Percentiles rank a stretch among this genome's conserved stretches.
Evolutionary conservation across 2,329 filamentous ascomycete genomes (phyloP).

Genomic region (Colletotrichum agaves): DNA sequence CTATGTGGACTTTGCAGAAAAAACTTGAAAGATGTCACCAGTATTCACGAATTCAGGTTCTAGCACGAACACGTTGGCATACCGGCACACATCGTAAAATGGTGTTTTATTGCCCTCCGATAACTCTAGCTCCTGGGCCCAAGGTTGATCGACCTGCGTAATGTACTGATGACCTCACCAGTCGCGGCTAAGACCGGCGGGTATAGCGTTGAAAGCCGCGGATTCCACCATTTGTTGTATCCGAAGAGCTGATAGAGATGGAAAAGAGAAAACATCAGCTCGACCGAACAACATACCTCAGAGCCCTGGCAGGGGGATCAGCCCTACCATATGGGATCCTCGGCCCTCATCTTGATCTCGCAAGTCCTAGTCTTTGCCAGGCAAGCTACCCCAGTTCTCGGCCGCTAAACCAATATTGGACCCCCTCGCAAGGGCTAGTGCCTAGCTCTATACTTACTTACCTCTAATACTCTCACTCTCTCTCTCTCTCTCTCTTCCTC

Average conservation of each 20-base stretch:
- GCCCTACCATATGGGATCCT: too few relatives aligned
- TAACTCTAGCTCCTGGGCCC: slow-evolving; percentile 50
- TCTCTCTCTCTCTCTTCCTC: too few relatives aligned
- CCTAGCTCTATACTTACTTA: too few relatives aligned
- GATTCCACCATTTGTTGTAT: slow-evolving; percentile 54
- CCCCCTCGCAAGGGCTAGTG: too few relatives aligned
- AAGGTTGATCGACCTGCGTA: slow-evolving; percentile 63
- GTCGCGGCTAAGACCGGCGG: slow-evolving; percentile 60
- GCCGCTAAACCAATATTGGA: too few relatives aligned
- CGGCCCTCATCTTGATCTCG: too few relatives aligned
- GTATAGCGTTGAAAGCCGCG: slow-evolving; percentile 65
- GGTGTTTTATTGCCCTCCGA: slow-evolving; percentile 43
- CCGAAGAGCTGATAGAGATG: slow-evolving; percentile 49
- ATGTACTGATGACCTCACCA: slow-evolving; percentile 69
- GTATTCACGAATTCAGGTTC: slow-evolving; percentile 56
- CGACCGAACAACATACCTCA: too few relatives aligned
- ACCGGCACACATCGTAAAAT: slow-evolving; percentile 51
- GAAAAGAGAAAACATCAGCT: slow-evolving; percentile 46
- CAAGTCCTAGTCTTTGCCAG: too few relatives aligned
- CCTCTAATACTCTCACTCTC: too few relatives aligned
- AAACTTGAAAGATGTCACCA: not conserved
- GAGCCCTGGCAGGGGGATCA: too few relatives aligned
- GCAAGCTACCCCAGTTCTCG: too few relatives aligned
- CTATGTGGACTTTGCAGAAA: slow-evolving; percentile 28
- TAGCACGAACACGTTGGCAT: slow-evolving; percentile 51